Evolutionary conservation across 2,329 filamentous ascomycete genomes (phyloP).

Genomic region (Xylariaceae sp.): DNA sequence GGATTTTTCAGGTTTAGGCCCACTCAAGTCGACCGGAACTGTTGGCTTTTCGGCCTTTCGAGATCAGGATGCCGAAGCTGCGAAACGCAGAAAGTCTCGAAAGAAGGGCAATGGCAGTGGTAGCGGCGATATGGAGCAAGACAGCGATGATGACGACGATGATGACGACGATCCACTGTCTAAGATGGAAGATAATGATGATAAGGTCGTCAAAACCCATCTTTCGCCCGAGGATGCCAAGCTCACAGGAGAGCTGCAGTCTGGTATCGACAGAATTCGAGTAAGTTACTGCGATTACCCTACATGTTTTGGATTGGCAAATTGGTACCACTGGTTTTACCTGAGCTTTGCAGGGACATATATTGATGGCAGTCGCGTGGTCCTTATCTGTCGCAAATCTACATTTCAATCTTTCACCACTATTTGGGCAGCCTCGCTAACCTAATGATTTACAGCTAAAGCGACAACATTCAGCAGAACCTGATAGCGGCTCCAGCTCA

Average conservation of each 20-base stretch:
- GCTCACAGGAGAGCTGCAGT: slow-evolving; percentile 70
- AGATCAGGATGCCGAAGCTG: slow-evolving; percentile 56
- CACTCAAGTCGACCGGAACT: slow-evolving; percentile 80
- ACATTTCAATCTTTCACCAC: too few species aligned
- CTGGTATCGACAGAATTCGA: slow-evolving; percentile 77
- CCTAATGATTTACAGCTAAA: slow-evolving; percentile 57
- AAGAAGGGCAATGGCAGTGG: slow-evolving; percentile 61
- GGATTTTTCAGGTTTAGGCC: slow-evolving; percentile 80
- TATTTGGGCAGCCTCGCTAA: too few species aligned
- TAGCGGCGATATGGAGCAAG: slow-evolving; percentile 56
- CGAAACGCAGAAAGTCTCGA: slow-evolving; percentile 53
- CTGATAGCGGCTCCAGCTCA: slow-evolving; percentile 43
- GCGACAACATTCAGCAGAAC: slow-evolving; percentile 72
- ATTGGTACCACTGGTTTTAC: too few species aligned
- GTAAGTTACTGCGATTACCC: slow-evolving; percentile 44
- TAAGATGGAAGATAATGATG: slow-evolving; percentile 62
- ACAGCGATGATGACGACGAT: slow-evolving; percentile 74
- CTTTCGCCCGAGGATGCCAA: slow-evolving; percentile 68
- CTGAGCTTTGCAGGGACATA: too few species aligned
- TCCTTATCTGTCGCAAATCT: too few species aligned
- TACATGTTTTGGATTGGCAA: too few species aligned
- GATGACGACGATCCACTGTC: slow-evolving; percentile 61
- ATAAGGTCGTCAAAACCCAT: slow-evolving; percentile 56
- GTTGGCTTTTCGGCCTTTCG: slow-evolving; percentile 89
- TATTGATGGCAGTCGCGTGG: too few species aligned